A percentile compares a stretch with the other conserved stretches of the same genome.
These are phyloP conservation scores for Fonsecaea monophora DNA, from an alignment of 2,329 filamentous ascomycete species.

Conservation along the genomic window DNA sequence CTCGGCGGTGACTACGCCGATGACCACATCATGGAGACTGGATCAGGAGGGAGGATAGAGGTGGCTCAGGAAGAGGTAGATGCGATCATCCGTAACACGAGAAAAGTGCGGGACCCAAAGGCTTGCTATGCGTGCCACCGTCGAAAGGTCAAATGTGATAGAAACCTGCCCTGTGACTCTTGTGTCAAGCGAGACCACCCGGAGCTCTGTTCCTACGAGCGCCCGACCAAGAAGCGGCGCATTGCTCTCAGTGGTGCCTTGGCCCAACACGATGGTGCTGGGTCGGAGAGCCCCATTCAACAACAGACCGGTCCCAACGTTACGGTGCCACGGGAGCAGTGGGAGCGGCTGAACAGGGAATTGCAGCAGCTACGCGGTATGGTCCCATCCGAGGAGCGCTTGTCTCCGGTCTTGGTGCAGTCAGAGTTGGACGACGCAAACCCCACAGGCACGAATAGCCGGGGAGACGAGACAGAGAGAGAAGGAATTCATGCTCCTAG, in stretches of 20 bases:
- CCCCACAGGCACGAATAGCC: constrained; percentile 28
- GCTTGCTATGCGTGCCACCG: constrained; percentile 41
- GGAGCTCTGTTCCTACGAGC: constrained; percentile 57
- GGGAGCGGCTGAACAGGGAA: constrained; percentile 40
- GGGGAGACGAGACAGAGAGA: constrained; percentile 43
- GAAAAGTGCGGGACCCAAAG: constrained; percentile 57
- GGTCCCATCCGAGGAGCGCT: constrained; percentile 13
- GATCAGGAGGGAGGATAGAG: constrained; percentile 41
- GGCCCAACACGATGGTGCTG: constrained; percentile 26
- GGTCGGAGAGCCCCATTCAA: constrained; percentile 26
- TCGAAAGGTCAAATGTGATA: constrained; percentile 55
- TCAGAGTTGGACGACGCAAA: constrained; percentile 26
- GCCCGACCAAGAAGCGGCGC: constrained; percentile 54
- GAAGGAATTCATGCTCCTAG: constrained; percentile 68
- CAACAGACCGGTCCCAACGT: constrained; percentile 38
- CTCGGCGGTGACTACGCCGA: constrained; percentile 30
- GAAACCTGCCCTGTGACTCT: constrained; percentile 57
- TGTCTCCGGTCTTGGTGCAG: constrained; percentile 21
- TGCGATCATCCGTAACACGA: constrained; percentile 56
- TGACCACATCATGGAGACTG: constrained; percentile 27
- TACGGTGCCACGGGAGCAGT: constrained; percentile 40
- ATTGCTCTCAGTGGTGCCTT: constrained; percentile 37
- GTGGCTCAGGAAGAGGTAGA: constrained; percentile 55
- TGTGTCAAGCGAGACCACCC: constrained; percentile 59
- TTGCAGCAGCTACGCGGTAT: constrained; percentile 29